Evolutionary conservation across 768 basidiomycete genomes (phyloP), one percentile per base, ranked within the genome.

Genomic region (Psilocybe cubensis): DNA sequence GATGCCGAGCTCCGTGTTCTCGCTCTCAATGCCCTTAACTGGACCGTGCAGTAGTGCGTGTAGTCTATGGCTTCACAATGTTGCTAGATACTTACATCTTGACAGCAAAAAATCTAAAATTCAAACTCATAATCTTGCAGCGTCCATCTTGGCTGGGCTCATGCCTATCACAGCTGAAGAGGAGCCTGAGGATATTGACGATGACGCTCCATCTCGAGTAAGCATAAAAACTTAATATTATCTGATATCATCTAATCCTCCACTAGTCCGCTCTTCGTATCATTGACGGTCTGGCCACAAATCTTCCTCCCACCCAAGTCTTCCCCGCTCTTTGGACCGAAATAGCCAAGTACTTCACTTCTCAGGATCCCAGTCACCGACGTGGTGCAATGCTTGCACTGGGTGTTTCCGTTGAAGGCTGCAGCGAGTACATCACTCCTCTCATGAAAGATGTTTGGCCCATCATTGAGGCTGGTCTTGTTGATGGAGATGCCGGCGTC

Each of bases 351-450:
- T 98, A 96, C 75, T 92, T 95, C 76, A 77, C 81, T 6, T 95
- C 94, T 2, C 73, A 85, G 6, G 88, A 98, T 63, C 83, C 94
- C 0, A 77, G 82, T 51, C 77, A 86, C 66, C 89, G 97, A 28
- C 95, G 96, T 52, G 92, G 92, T 46, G 96, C 95, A 7, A 89
- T 98, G 77, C 92, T 96, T 66, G 92, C 96, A 1, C 86, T 99
- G 48, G 97, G 97, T 62, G 93, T 98, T 48, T 86, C 88, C 43
- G 94, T 98, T 56, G 97, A 99, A 72, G 97, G 97, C 17, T 98
- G 96, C 79, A 93, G 91, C 75, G 96, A 98, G 78, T 98, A 79
- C 76, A 98, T 99, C 86, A 93, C 94, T 29, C 94, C 96, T 8
- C 82, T 94, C 64, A 94, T 99, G 83, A 74, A 71, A 58, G 83